Base-by-base conservation (phyloP, 2,329 filamentous ascomycete species). In the Cordyceps tenuipes region DNA sequence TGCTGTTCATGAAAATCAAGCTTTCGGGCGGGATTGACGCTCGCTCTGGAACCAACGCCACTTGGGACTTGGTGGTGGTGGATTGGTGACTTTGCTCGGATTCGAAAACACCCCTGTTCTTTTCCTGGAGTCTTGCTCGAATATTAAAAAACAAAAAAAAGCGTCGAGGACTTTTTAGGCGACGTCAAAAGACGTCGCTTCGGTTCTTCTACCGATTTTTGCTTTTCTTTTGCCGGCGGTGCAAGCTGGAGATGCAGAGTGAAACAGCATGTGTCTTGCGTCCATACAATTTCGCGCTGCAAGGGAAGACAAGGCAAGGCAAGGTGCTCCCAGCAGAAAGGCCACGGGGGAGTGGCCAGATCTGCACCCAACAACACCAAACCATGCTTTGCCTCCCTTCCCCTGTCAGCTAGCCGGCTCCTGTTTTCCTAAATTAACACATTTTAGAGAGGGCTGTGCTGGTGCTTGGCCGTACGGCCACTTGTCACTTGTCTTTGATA, bases 221-320 rank as follows among this genome's bases (percentile, higher is more conserved):
- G 13, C 34, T 36, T 36, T 36, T 10, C 34, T 6, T 29, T 29
- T 13, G 34, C 34, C 34, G 34, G 34, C 13, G 12, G 8, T 36
- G 34, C 34, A 36, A 36, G 34, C 12, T 52, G 19, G 34, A 56
- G 12, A 47, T 36, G 26, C 34, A 46, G 34, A 56, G 26, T 56
- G 53, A 56, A 43, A 56, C 53, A 56, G 3, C 13, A 29, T 34
- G 53, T 57, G 54, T 57, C 54, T 57, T 44, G 54, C 43, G 34
- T 10, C 34, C 34, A 36, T 36, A 13, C 34, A 36, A 36, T 36
- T 36, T 43, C 15, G 39, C 15, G 39, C 39, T 29, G 29, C 29
- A 29, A 29, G 29, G 23, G 23, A 23, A 23, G 23, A 2, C 23
- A 23, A 23, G n/a, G 26, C 26, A 29, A 29, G 29, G 29, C 29